Conservation (phyloP, 164 flowering plant species). For the Hamamelis virginiana region DNA sequence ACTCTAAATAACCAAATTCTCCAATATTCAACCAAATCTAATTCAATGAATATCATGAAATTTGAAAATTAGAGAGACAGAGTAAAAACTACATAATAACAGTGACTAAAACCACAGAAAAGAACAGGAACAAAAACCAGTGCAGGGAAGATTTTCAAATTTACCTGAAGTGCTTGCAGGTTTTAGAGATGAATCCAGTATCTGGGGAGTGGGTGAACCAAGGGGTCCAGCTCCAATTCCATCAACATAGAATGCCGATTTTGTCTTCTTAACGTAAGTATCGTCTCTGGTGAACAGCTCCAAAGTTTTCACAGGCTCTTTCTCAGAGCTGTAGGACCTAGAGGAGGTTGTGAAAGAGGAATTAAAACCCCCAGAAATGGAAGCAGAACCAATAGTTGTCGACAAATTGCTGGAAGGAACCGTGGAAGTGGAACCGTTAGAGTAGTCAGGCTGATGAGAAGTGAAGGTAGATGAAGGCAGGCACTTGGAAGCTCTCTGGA, state of each 20-base stretch:
- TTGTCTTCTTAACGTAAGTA: constrained; percentile 51
- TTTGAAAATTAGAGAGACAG: not conserved
- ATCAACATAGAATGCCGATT: constrained; percentile 33
- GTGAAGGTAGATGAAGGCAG: constrained; percentile 28
- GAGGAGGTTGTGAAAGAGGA: not conserved
- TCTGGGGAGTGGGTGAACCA: constrained; percentile 27
- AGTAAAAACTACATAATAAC: too few relatives aligned
- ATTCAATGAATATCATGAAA: not conserved
- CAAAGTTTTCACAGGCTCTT: constrained; percentile 11
- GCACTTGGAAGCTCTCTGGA: constrained; percentile 54
- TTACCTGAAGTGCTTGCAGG: constrained; percentile 33
- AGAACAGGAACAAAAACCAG: not conserved
- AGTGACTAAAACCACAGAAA: too few relatives aligned
- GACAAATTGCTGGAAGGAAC: not conserved
- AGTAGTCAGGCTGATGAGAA: constrained; percentile 3
- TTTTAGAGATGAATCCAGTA: constrained; percentile 41
- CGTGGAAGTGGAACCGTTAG: constrained; percentile 13
- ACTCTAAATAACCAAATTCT: too few relatives aligned
- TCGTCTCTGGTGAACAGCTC: constrained; percentile 62
- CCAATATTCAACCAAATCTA: too few relatives aligned
- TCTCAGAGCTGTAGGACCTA: constrained; percentile 8
- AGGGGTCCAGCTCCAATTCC: constrained; percentile 35
- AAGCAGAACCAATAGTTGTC: constrained; percentile 5
- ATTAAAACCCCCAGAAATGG: constrained; percentile 11
- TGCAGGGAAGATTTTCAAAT: constrained; percentile 7